Evolutionary conservation across 331 rosid genomes (phyloP), one percentile per base, ranked within the genome.

Genomic region (Malus hybrid): DNA sequence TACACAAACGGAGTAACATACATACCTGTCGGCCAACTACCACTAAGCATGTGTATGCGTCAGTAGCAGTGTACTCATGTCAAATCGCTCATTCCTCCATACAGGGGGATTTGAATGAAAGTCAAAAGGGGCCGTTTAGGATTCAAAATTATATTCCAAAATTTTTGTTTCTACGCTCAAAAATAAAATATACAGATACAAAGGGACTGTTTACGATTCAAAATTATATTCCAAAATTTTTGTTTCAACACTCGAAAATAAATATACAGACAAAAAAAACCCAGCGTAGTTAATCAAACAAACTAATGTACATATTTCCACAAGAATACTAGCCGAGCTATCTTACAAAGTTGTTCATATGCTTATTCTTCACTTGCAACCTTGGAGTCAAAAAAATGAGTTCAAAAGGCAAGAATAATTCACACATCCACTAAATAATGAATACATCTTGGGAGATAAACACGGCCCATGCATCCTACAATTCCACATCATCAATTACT

Each of bases 401-500:
- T 54, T 70, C 56, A 67, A 10, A 67, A 39, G n/a, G 61, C 14
- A 39, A 39, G 46, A 39, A 39, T 39, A 59, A 28, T 65, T 54
- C 56, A 10, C n/a, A 36, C 61, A 31, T 71, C 63, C 76, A 3
- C 84, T 76, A 61, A 65, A 79, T 66, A 80, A 72, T 85, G 82
- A 77, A 80, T 69, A 90, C 89, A 76, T 91, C 95, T 86, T 82
- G 82, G 67, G 97, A 90, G 76, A 90, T 79, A 80, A 88, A 94
- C 34, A 85, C 76, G 32, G 93, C 77, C 98, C 98, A 94, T 32
- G 98, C 98, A 74, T 90, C 95, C 98, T 93, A 82, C 78, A 79
- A 67, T 10, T 42, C 29, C 78, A 65, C 80, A 81, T 31, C 24
- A 20, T 36, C 18, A 6, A 31, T 31, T 64, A 64, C 12, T 64